A percentile compares a stretch with the other conserved stretches of the same genome.
Evolutionary conservation across 2,329 filamentous ascomycete genomes (phyloP).

Genomic region (Sporothrix humicola): DNA sequence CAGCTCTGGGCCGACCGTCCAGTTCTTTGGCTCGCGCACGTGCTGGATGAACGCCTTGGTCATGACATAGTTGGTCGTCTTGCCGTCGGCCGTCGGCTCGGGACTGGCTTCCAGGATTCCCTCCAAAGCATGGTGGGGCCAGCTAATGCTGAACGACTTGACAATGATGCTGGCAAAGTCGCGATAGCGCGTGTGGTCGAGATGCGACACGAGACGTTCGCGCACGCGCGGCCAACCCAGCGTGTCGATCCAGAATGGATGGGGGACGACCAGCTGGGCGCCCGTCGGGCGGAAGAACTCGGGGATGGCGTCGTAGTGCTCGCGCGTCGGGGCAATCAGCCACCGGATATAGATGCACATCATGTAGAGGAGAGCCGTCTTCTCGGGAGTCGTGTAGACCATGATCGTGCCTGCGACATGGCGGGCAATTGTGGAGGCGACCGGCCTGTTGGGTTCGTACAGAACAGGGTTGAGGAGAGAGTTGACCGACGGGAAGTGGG

Average conservation of each 20-base stretch:
- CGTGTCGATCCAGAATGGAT: constrained; percentile 35
- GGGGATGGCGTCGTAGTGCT: constrained; percentile 35
- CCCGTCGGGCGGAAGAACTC: constrained; percentile 32
- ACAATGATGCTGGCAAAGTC: constrained; percentile 24
- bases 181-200: constrained; percentile 31
- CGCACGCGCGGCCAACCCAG: constrained; percentile 32
- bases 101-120: constrained; percentile 31
- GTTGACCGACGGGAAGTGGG: constrained; percentile 28
- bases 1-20: constrained; percentile 34
- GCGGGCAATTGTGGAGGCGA: constrained; percentile 20
- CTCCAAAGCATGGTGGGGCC: constrained; percentile 24
- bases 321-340: constrained; percentile 31
- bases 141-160: constrained; percentile 30
- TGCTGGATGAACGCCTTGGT: constrained; percentile 33
- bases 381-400: constrained; percentile 29
- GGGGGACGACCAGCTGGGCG: constrained; percentile 32
- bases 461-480: constrained; percentile 34
- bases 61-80: constrained; percentile 22
- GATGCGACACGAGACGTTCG: constrained; percentile 30
- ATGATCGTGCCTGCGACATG: constrained; percentile 29
- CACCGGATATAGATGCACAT: constrained; percentile 33
- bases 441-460: constrained; percentile 16
- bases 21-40: constrained; percentile 31
- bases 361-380: constrained; percentile 32
- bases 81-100: constrained; percentile 15